A percentile compares a stretch with the other conserved stretches of the same genome.
phyloP scores from a whole-genome alignment of 148 eudicot genomes.

The Camellia japonica region DNA sequence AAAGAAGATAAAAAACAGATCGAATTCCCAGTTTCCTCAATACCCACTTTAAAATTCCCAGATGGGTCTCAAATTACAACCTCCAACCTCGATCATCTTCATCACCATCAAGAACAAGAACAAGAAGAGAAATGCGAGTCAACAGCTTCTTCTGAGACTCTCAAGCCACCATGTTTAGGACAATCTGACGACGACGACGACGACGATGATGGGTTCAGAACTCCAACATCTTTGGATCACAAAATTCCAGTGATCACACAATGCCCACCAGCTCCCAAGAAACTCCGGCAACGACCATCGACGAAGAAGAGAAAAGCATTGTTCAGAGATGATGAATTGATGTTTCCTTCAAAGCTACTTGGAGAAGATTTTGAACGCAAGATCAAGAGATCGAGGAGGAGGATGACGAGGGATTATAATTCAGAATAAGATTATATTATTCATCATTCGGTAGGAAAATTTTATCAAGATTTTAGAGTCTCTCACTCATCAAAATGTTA shows the following conservation, averaged over 20 bases:
- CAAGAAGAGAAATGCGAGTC: not conserved
- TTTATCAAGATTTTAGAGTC: not conserved
- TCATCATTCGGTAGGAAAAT: conserved; percentile 10
- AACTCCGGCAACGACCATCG: conserved; percentile 12
- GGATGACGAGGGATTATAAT: not conserved
- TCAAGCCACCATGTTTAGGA: not conserved
- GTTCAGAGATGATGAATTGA: conserved; percentile 24
- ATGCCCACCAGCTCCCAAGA: conserved; percentile 55
- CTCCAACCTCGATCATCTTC: not conserved
- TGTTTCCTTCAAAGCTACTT: conserved; percentile 18
- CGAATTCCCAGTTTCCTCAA: not conserved
- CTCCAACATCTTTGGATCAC: conserved; percentile 46
- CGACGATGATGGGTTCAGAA: conserved; percentile 32
- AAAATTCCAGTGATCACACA: conserved; percentile 35
- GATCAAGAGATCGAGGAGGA: conserved; percentile 31
- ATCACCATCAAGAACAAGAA: not conserved
- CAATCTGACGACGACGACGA: not conserved
- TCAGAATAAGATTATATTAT: conserved; percentile 6
- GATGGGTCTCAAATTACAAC: not conserved
- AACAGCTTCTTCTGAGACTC: not conserved
- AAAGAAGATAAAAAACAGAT: not conserved
- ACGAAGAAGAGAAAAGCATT: conserved; percentile 29
- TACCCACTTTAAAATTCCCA: conserved; percentile 7
- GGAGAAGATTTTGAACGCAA: not conserved
- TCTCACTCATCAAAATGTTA: too few relatives aligned